phyloP scores from a whole-genome alignment of 2,329 filamentous ascomycete genomes.

The Cytospora piceae region DNA sequence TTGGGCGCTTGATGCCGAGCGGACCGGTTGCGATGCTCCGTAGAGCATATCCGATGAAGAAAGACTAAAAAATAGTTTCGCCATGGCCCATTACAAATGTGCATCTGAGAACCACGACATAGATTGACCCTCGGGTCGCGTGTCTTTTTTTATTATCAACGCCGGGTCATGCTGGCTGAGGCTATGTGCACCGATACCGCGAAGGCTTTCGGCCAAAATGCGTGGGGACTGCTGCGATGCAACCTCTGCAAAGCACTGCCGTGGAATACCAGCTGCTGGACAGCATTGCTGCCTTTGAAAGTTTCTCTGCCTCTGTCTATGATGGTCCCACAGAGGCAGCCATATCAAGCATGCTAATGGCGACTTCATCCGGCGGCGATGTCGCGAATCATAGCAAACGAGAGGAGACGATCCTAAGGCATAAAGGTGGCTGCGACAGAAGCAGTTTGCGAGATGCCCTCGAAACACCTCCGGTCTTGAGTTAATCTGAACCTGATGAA shows the following conservation, averaged over 20 bases:
- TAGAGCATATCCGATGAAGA: conserved; percentile 20
- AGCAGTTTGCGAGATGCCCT: not conserved
- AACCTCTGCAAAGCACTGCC: not conserved
- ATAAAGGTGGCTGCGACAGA: not conserved
- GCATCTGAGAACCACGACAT: no score
- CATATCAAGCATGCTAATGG: not conserved
- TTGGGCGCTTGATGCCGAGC: conserved; percentile 4
- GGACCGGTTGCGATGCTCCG: conserved; percentile 20
- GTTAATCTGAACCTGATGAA: not conserved
- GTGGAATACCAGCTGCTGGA: not conserved
- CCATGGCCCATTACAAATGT: conserved; percentile 5
- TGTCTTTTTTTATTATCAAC: not conserved
- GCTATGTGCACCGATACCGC: not conserved
- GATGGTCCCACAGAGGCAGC: not conserved
- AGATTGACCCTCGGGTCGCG: no score
- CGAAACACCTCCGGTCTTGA: not conserved
- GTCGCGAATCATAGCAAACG: not conserved
- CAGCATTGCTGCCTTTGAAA: not conserved
- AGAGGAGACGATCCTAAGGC: not conserved
- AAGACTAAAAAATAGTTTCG: conserved; percentile 13
- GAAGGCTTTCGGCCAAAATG: not conserved
- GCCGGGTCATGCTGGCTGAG: not conserved
- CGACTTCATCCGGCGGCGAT: not conserved
- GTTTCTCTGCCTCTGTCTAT: not conserved
- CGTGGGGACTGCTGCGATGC: not conserved